Base-by-base conservation (phyloP, 345 rosid species). In the Erysimum cheiranthoides region DNA sequence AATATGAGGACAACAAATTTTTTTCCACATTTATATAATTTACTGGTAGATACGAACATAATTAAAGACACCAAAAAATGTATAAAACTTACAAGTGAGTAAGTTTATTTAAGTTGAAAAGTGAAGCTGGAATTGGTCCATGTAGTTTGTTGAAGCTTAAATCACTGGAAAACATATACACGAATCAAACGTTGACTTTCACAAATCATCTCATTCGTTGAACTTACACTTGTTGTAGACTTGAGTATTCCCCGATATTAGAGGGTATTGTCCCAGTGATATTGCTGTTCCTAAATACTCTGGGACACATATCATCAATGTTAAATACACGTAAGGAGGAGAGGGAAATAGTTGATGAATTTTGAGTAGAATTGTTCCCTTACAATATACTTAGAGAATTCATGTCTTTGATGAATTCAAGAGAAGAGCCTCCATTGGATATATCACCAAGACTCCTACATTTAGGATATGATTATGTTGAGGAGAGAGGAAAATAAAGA, bases 381-480 rank as follows among this genome's bases (percentile, higher is more conserved):
- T 43, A 43, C 47, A 39, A 39, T 10, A 39, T 10, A 39, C 43
- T 9, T 10, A 43, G 47, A 43, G 47, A 38, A 9, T 38, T 38
- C 42, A 38, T 38, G 42, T 38, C 42, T 38, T 38, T 38, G 10
- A 38, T 38, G 42, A 38, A 38, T 2, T 9, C 42, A 38, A 38
- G 42, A 38, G 42, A 38, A 8, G 42, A 84, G 73, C 79, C 81
- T 59, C 75, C 88, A 76, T 84, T 84, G 50, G 84, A 71, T 32
- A 89, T 71, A 79, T 76, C 91, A 28, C 89, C 84, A 79, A 89
- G 83, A 78, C 82, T 84, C 91, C 94, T 89, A 12, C 47, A 58
- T 64, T 14, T 30, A 21, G 65, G 53, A 56, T 18, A 60, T 5
- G 28, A 10, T 62, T 36, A 66, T 21, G 1, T 50, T 14, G 34